phyloP scores from a whole-genome alignment of 306 rosid species.

The Corylus avellana region DNA sequence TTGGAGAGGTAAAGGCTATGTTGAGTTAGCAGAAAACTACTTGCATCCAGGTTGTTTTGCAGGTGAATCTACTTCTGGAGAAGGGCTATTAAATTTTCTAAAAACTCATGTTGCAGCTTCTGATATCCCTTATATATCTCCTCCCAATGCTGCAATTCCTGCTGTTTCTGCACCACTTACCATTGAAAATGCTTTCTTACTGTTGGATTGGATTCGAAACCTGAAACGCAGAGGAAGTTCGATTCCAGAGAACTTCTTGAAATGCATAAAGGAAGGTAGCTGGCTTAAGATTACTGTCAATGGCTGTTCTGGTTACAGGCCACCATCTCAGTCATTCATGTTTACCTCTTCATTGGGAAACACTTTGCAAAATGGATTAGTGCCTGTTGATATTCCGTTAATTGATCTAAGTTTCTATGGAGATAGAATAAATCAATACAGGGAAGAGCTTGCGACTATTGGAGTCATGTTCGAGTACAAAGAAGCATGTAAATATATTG shows the following conservation, averaged over 20 bases:
- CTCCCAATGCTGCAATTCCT: conserved; percentile 56
- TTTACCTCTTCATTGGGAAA: conserved; percentile 47
- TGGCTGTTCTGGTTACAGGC: conserved; percentile 37
- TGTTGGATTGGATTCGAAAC: conserved; percentile 61
- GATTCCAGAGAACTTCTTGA: conserved; percentile 45
- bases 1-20: conserved; percentile 53
- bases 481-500: conserved; percentile 67
- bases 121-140: conserved; percentile 62
- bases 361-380: conserved; percentile 51
- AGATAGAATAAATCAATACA: conserved; percentile 32
- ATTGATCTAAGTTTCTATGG: conserved; percentile 61
- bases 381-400: conserved; percentile 67
- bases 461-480: conserved; percentile 68
- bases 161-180: conserved; percentile 56
- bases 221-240: not conserved
- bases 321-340: conserved; percentile 66
- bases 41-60: conserved; percentile 31
- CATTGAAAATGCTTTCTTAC: conserved; percentile 54
- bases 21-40: conserved; percentile 60
- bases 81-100: conserved; percentile 46
- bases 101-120: conserved; percentile 33
- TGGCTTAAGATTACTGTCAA: conserved; percentile 59
- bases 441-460: conserved; percentile 55
- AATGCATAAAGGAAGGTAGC: conserved; percentile 54
- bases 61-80: conserved; percentile 25